A percentile compares a stretch with the other conserved stretches of the same genome.
phyloP scores from a whole-genome alignment of 768 basidiomycete species.

The Tulasnella sp. region DNA sequence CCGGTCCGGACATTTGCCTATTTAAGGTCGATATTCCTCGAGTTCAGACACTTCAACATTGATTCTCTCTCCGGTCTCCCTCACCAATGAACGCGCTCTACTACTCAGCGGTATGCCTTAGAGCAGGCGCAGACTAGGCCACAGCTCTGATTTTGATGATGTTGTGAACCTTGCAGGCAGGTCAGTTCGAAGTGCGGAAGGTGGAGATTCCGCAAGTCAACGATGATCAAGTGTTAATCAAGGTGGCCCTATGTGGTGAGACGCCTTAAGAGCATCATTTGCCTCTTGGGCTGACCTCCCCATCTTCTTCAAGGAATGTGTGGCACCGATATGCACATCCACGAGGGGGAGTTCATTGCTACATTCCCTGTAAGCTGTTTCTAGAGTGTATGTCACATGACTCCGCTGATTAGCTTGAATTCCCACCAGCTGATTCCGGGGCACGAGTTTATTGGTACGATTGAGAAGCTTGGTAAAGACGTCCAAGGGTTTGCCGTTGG shows the following conservation, averaged over 20 bases:
- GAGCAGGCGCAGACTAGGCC: background rate
- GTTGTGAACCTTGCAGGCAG: constrained; percentile 36
- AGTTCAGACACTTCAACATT: background rate
- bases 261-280: background rate
- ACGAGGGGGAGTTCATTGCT: constrained; percentile 61
- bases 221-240: constrained; percentile 63
- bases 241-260: constrained; percentile 35
- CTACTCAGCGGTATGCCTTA: constrained; percentile 45
- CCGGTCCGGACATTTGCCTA: background rate
- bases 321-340: constrained; percentile 54
- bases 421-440: constrained; percentile 52
- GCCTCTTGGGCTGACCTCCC: constrained; percentile 4
- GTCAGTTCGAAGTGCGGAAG: constrained; percentile 51
- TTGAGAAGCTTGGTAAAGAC: constrained; percentile 67
- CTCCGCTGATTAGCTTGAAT: background rate
- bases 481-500: constrained; percentile 66
- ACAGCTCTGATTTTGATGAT: background rate
- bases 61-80: background rate
- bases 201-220: constrained; percentile 55
- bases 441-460: constrained; percentile 60
- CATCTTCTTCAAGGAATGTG: constrained; percentile 38
- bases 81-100: constrained; percentile 57
- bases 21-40: background rate
- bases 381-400: constrained; percentile 7
- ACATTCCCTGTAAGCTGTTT: constrained; percentile 46